phyloP scores from a whole-genome alignment of 345 rosid genomes.

The Conringia planisiliqua region DNA sequence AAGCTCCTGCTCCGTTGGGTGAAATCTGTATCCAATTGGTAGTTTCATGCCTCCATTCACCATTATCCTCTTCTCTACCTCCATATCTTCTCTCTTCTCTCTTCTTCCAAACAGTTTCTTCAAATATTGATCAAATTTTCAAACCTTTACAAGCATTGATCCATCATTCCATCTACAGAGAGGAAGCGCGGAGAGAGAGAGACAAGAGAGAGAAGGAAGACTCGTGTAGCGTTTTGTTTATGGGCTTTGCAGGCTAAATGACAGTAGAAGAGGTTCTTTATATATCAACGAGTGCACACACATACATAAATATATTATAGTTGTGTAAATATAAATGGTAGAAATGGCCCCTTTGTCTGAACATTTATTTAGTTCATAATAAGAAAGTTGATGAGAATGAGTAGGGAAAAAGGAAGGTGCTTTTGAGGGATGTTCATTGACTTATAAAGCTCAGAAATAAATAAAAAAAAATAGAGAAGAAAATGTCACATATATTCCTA shows the following conservation, averaged over 20 bases:
- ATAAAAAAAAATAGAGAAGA: conserved; percentile 2
- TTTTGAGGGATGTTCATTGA: conserved; percentile 30
- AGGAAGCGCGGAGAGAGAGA: background rate
- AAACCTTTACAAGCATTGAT: conserved; percentile 17
- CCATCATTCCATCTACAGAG: conserved; percentile 14
- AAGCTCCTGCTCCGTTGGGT: conserved; percentile 86
- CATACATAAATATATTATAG: background rate
- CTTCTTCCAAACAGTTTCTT: background rate
- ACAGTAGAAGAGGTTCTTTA: conserved; percentile 22
- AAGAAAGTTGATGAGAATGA: conserved; percentile 19
- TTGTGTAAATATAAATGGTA: conserved; percentile 9
- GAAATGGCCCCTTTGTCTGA: conserved; percentile 20
- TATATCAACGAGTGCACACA: conserved; percentile 18
- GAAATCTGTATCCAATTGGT: conserved; percentile 82
- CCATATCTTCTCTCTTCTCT: conserved; percentile 25
- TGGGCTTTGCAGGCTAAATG: conserved; percentile 28
- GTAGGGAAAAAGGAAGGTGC: conserved; percentile 19
- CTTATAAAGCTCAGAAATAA: background rate
- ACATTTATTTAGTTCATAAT: conserved; percentile 26
- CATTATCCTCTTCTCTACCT: conserved; percentile 35
- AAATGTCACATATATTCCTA: conserved; percentile 12
- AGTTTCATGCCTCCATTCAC: conserved; percentile 48
- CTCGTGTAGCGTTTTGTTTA: conserved; percentile 19
- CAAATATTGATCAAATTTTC: background rate
- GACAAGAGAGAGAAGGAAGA: background rate